Evolutionary conservation across 768 basidiomycete species (phyloP).

Genomic region (Chalciporus pseudorubinellus): DNA sequence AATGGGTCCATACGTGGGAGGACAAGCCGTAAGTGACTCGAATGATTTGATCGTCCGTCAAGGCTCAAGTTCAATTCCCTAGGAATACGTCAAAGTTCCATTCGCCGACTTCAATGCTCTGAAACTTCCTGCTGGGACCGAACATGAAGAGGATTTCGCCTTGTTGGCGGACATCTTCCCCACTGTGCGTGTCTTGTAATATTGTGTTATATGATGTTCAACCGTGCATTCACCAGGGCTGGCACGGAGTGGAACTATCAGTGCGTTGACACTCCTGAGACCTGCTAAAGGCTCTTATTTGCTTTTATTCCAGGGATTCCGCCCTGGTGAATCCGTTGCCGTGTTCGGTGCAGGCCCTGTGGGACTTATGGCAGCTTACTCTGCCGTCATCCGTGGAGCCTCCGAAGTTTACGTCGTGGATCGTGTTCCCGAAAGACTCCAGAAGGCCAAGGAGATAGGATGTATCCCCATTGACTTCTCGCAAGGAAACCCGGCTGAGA

Average conservation of each 20-base stretch:
- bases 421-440: slow-evolving; percentile 53
- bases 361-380: slow-evolving; percentile 57
- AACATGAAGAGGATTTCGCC: slow-evolving; percentile 55
- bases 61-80: neutral
- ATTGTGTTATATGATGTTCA: neutral
- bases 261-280: too few species aligned
- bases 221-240: neutral
- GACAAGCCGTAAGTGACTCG: slow-evolving; percentile 42
- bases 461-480: slow-evolving; percentile 43
- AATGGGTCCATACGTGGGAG: slow-evolving; percentile 56
- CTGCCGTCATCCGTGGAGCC: slow-evolving; percentile 50
- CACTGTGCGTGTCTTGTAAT: slow-evolving; percentile 39
- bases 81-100: slow-evolving; percentile 57
- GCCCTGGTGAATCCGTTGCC: neutral
- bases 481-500: neutral
- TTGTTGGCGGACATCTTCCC: slow-evolving; percentile 58
- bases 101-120: slow-evolving; percentile 58
- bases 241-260: neutral
- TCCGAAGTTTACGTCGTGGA: slow-evolving; percentile 55
- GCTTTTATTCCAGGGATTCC: neutral
- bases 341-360: neutral
- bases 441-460: slow-evolving; percentile 54
- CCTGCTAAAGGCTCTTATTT: too few species aligned
- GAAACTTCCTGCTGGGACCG: slow-evolving; percentile 48
- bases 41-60: neutral